These are phyloP conservation scores for Phytophthora sojae DNA, from an alignment of 352 stramenopile genomes.

Conservation along the genomic window DNA sequence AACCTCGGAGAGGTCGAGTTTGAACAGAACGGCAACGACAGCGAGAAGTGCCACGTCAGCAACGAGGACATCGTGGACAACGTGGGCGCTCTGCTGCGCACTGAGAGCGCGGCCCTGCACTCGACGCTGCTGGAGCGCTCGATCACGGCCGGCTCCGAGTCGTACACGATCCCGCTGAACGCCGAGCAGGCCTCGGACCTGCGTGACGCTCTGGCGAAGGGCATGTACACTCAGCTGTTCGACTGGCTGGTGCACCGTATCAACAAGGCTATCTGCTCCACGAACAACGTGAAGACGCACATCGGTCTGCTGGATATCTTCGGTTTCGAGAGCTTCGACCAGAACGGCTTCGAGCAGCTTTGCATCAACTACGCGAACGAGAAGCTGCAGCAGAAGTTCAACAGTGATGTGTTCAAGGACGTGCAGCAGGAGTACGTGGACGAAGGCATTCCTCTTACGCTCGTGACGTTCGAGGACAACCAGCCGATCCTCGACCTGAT, in stretches of 20 bases:
- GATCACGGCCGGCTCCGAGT: slow-evolving; percentile 94
- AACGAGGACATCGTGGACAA: slow-evolving; percentile 68
- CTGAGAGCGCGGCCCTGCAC: slow-evolving; percentile 73
- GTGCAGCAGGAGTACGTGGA: slow-evolving; percentile 96
- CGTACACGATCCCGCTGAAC: slow-evolving; percentile 93
- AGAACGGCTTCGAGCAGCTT: slow-evolving; percentile 91
- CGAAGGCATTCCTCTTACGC: slow-evolving; percentile 89
- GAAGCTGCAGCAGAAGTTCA: slow-evolving; percentile 92
- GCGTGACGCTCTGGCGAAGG: slow-evolving; percentile 96
- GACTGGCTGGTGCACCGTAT: slow-evolving; percentile 95
- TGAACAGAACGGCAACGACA: slow-evolving; percentile 50
- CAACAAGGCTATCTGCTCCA: slow-evolving; percentile 84
- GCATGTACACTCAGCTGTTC: slow-evolving; percentile 97
- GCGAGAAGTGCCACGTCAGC: slow-evolving; percentile 65
- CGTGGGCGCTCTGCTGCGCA: slow-evolving; percentile 67
- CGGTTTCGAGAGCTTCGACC: slow-evolving; percentile 95
- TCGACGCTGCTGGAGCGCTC: slow-evolving; percentile 90
- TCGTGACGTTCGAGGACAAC: slow-evolving; percentile 93
- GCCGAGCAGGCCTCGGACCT: slow-evolving; percentile 91
- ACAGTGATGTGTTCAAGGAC: slow-evolving; percentile 95
- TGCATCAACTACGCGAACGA: slow-evolving; percentile 95
- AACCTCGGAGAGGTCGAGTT: slow-evolving; percentile 97
- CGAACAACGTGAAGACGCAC: slow-evolving; percentile 74
- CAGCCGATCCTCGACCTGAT: slow-evolving; percentile 92
- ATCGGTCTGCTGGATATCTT: slow-evolving; percentile 97